A percentile compares a stretch with the other conserved stretches of the same genome.
Evolutionary conservation across 2,329 filamentous ascomycete genomes (phyloP).

Genomic region (Bretziella fagacearum): DNA sequence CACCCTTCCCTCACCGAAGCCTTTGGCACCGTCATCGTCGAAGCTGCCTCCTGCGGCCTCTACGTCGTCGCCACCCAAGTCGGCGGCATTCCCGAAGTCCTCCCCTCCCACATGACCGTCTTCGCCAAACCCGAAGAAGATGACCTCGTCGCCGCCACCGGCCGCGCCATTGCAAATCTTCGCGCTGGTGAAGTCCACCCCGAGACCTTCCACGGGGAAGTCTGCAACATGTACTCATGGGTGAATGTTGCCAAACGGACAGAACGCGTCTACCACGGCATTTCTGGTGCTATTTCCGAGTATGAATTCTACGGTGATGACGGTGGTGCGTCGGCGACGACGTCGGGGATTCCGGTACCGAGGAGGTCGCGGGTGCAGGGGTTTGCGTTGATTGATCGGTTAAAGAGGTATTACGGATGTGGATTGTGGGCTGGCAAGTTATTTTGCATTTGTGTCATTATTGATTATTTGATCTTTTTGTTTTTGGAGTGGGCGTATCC

Average conservation of each 20-base stretch:
- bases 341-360: constrained; percentile 40
- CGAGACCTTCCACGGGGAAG: constrained; percentile 89
- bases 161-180: constrained; percentile 71
- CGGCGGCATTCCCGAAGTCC: constrained; percentile 88
- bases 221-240: constrained; percentile 98
- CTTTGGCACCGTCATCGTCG: constrained; percentile 94
- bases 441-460: constrained; percentile 84
- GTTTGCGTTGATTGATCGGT: constrained; percentile 80
- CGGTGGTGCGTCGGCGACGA: background rate
- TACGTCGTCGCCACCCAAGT: constrained; percentile 96
- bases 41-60: constrained; percentile 85
- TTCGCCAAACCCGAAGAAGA: constrained; percentile 96
- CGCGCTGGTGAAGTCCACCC: constrained; percentile 76
- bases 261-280: constrained; percentile 87
- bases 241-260: constrained; percentile 86
- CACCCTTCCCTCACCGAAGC: constrained; percentile 92
- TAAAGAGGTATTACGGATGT: constrained; percentile 95
- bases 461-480: constrained; percentile 84
- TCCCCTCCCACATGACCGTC: constrained; percentile 91
- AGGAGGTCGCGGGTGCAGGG: constrained; percentile 54
- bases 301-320: constrained; percentile 54
- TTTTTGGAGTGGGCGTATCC: constrained; percentile 79
- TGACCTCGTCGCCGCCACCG: constrained; percentile 77
- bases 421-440: constrained; percentile 97
- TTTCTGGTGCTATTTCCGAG: constrained; percentile 69